Evolutionary conservation across 2,329 filamentous ascomycete genomes (phyloP), one percentile per base, ranked within the genome.

Genomic region (Aspergillus alliaceus): DNA sequence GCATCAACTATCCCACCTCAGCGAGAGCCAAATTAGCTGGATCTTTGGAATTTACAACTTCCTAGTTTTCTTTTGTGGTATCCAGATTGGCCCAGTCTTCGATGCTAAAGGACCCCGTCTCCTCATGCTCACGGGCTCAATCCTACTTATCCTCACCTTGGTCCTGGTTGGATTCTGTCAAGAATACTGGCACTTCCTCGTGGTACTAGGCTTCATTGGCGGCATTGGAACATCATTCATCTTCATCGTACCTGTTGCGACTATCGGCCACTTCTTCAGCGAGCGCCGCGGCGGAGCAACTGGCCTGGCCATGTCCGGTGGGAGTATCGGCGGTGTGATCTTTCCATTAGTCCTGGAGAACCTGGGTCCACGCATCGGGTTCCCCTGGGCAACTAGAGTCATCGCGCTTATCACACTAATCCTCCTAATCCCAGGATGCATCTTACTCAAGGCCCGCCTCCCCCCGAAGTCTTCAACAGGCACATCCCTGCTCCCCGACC

Each of bases 121-220:
- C 8, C 55, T 71, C 29, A 60, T 72, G 24, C 34, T 59, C 22
- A 52, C 48, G 4, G 69, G 69, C 3, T 62, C 56, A 3, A 53
- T 59, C n/a, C 60, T 63, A 1, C 51, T 59, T 24, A 40, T 63
- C 18, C 42, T 66, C 25, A 52, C 50, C 25, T 48, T 60, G 4
- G 27, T 61, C 31, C 12, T 42, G 6, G 8, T 60, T 4, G 61
- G 61, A 2, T 58, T 60, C 27, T 58, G 58, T 49, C 44, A 40
- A 54, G 64, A 64, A n/a, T 79, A 75, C 61, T 80, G 72, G 69
- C 78, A 80, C 32, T 74, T 79, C 58, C 63, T 79, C 5, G 62
- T 79, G 1, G 72, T 69, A 14, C 72, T 72, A 48, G 71, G 73
- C 1, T 59, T 80, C 2, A 57, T 79, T 0, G 73, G 72, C 12